Conservation (phyloP, 2,329 filamentous ascomycete genomes). For the Magnaporthiopsis rhizophila region DNA sequence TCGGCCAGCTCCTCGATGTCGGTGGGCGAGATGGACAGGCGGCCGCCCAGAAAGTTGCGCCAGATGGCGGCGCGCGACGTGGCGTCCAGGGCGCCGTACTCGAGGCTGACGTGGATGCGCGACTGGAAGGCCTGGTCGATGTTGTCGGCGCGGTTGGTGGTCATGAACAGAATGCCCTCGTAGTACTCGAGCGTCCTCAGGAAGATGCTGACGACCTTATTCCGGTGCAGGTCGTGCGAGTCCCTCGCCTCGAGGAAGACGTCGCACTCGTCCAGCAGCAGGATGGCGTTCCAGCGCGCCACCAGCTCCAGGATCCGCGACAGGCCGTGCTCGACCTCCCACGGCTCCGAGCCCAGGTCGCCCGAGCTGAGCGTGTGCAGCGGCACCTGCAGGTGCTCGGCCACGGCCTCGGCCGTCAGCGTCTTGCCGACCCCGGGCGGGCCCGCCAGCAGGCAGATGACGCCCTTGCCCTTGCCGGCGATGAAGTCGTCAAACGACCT, state of each 20-base stretch:
- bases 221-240: conserved; percentile 27
- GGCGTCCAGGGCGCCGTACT: conserved; percentile 34
- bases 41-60: conserved; percentile 29
- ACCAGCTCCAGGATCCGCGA: conserved; percentile 65
- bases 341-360: conserved; percentile 60
- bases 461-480: conserved; percentile 41
- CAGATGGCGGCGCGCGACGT: conserved; percentile 27
- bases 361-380: conserved; percentile 51
- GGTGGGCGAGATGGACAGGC: conserved; percentile 21
- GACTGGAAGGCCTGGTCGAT: conserved; percentile 40
- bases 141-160: conserved; percentile 35
- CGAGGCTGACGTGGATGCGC: conserved; percentile 39
- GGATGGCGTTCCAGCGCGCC: conserved; percentile 62
- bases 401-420: conserved; percentile 36
- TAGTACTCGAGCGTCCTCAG: conserved; percentile 39
- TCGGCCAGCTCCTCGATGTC: conserved; percentile 30
- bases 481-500: conserved; percentile 41
- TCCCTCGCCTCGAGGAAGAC: conserved; percentile 15
- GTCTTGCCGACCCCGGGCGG: conserved; percentile 30
- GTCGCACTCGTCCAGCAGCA: conserved; percentile 65
- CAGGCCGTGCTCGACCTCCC: conserved; percentile 56
- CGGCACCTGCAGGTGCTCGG: conserved; percentile 39
- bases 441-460: conserved; percentile 24
- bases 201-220: conserved; percentile 31
- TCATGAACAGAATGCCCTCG: conserved; percentile 40